Conservation (phyloP, 1,284 basidiomycete species). For the Leccinum subrobustum region DNA sequence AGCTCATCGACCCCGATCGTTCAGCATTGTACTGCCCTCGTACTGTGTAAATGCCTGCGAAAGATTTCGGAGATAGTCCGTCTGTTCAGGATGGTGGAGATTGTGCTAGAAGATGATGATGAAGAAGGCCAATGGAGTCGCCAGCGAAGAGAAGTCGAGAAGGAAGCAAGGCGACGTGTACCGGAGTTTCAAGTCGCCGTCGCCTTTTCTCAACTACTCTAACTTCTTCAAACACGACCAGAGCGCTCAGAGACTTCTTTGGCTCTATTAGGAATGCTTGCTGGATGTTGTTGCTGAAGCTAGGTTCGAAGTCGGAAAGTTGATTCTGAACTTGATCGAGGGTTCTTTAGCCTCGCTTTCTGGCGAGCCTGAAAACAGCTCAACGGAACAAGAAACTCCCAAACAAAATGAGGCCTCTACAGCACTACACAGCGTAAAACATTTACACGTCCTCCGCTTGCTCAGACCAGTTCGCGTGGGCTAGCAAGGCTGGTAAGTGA, state of each 20-base stretch:
- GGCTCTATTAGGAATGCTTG: constrained; percentile 80
- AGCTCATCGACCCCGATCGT: constrained; percentile 63
- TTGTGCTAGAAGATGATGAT: constrained; percentile 60
- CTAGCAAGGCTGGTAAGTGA: constrained; percentile 63
- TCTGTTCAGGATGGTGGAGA: constrained; percentile 51
- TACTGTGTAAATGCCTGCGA: constrained; percentile 66
- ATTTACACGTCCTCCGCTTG: constrained; percentile 79
- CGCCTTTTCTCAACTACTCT: constrained; percentile 62
- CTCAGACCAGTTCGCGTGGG: constrained; percentile 78
- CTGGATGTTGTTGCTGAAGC: constrained; percentile 75
- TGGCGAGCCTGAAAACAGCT: constrained; percentile 8
- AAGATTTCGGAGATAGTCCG: constrained; percentile 65
- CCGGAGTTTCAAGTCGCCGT: constrained; percentile 86
- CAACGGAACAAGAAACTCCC: constrained; percentile 2
- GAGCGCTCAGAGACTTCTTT: constrained; percentile 74
- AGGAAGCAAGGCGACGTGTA: constrained; percentile 73
- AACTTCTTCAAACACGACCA: constrained; percentile 20
- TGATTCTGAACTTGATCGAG: constrained; percentile 53
- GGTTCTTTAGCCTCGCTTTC: constrained; percentile 26
- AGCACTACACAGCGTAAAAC: constrained; percentile 57
- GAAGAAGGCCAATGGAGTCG: constrained; percentile 70
- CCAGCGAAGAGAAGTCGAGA: constrained; percentile 62
- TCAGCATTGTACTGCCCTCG: constrained; percentile 78
- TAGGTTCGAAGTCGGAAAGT: constrained; percentile 83
- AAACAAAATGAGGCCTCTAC: constrained; percentile 18